A percentile compares a stretch with the other conserved stretches of the same genome.
Evolutionary conservation across 2,329 filamentous ascomycete species (phyloP).

Genomic region (Colletotrichum sojae): DNA sequence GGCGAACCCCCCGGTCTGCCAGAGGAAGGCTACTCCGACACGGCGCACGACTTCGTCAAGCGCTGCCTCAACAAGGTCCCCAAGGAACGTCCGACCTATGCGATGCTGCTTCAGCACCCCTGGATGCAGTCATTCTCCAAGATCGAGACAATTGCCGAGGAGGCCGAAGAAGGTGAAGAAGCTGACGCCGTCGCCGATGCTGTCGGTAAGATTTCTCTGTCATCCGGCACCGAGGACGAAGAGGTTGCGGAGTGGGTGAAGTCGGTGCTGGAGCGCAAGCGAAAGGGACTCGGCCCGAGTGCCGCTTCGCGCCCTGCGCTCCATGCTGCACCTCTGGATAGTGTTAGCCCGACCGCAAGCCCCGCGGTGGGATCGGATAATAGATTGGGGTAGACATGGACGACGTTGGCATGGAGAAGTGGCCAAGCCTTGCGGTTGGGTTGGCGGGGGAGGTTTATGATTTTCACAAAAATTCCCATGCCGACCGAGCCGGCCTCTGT

Average conservation of each 20-base stretch:
- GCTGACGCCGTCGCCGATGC: constrained; percentile 60
- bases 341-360: constrained; percentile 70
- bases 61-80: constrained; percentile 95
- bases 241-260: constrained; percentile 92
- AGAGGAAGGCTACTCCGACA: constrained; percentile 80
- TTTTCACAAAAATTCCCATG: constrained; percentile 24
- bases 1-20: constrained; percentile 95
- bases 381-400: constrained; percentile 17
- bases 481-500: constrained; percentile 40
- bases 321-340: constrained; percentile 88
- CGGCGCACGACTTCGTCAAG: constrained; percentile 87
- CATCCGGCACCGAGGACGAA: constrained; percentile 70
- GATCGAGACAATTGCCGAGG: constrained; percentile 80
- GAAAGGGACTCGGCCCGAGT: constrained; percentile 65
- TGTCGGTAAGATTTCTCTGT: constrained; percentile 60
- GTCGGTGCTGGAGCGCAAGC: constrained; percentile 76
- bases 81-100: constrained; percentile 92
- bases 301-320: constrained; percentile 80
- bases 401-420: background rate
- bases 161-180: constrained; percentile 74
- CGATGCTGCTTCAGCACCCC: constrained; percentile 88
- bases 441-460: constrained; percentile 25
- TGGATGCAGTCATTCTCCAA: constrained; percentile 86
- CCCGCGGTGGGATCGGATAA: constrained; percentile 45
- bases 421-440: constrained; percentile 38